phyloP scores from a whole-genome alignment of 768 basidiomycete genomes.

The Rhodosporidiobolus odoratus region DNA sequence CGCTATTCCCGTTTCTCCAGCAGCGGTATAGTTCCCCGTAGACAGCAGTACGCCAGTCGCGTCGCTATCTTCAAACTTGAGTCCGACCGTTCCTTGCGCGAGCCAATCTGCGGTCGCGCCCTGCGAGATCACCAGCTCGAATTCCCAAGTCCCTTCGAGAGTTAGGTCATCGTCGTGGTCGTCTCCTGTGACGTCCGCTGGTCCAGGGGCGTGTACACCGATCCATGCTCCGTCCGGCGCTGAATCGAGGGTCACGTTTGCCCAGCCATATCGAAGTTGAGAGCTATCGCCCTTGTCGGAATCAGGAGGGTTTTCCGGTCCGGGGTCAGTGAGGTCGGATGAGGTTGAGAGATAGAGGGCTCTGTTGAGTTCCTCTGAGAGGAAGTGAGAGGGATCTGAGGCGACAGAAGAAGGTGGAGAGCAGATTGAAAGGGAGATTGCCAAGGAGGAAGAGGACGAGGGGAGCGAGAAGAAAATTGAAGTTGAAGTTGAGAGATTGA shows the following conservation, averaged over 20 bases:
- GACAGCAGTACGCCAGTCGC: constrained; percentile 34
- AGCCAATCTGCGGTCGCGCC: neutral
- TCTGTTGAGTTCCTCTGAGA: constrained; percentile 3
- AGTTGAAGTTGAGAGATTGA: neutral
- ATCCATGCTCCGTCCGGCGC: constrained; percentile 20
- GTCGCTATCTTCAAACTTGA: constrained; percentile 36
- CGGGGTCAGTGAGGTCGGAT: neutral
- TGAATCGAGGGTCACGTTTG: constrained; percentile 11
- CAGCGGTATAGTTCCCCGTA: constrained; percentile 24
- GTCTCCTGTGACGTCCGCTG: neutral
- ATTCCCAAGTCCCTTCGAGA: constrained; percentile 17
- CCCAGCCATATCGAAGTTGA: constrained; percentile 11
- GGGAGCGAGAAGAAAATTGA: neutral
- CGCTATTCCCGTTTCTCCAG: neutral
- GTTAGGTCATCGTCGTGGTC: neutral
- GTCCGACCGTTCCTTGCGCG: constrained; percentile 11
- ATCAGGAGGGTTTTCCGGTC: neutral
- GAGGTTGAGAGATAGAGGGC: constrained; percentile 30
- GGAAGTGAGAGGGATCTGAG: neutral
- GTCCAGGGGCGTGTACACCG: constrained; percentile 21
- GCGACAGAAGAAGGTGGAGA: neutral
- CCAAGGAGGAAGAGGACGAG: neutral
- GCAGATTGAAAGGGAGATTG: constrained; percentile 27
- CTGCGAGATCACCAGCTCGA: constrained; percentile 29
- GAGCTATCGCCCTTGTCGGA: neutral